phyloP scores from a whole-genome alignment of 202 grass and related monocot genomes.

The Saccharum hybrid region DNA sequence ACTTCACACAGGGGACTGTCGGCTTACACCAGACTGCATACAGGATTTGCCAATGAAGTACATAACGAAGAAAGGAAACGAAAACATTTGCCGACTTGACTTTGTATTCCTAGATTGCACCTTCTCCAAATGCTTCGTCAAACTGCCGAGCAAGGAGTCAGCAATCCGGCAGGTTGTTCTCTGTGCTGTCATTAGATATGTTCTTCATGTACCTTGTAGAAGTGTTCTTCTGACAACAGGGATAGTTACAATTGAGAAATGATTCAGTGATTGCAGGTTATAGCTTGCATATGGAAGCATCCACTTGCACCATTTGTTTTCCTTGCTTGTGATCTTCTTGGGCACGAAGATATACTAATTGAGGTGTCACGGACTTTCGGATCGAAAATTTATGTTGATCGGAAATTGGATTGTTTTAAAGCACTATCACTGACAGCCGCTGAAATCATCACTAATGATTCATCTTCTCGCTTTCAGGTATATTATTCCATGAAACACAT shows the following conservation, averaged over 20 bases:
- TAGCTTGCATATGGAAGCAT: constrained; percentile 96
- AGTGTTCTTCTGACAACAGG: not conserved
- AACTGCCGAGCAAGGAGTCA: constrained; percentile 72
- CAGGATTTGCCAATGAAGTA: constrained; percentile 86
- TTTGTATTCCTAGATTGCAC: constrained; percentile 96
- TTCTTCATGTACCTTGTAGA: not conserved
- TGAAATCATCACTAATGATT: constrained; percentile 70
- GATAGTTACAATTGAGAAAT: constrained; percentile 37
- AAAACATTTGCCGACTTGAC: constrained; percentile 58
- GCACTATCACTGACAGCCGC: constrained; percentile 57
- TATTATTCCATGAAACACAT: not conserved
- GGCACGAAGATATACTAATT: constrained; percentile 79
- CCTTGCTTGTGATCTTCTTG: constrained; percentile 90
- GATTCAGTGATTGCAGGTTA: constrained; percentile 68
- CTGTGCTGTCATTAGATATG: constrained; percentile 3
- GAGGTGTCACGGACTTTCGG: constrained; percentile 85
- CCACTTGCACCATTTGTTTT: constrained; percentile 73
- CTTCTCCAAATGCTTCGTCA: constrained; percentile 79
- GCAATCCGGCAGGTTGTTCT: constrained; percentile 81
- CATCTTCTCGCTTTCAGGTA: constrained; percentile 85
- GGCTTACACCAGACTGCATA: constrained; percentile 70
- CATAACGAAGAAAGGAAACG: constrained; percentile 71
- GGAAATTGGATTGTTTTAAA: constrained; percentile 59
- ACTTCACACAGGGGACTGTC: constrained; percentile 83
- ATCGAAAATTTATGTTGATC: constrained; percentile 69